Conservation (phyloP, 2,329 filamentous ascomycete species). For the Ilyonectria mors-panacis region DNA sequence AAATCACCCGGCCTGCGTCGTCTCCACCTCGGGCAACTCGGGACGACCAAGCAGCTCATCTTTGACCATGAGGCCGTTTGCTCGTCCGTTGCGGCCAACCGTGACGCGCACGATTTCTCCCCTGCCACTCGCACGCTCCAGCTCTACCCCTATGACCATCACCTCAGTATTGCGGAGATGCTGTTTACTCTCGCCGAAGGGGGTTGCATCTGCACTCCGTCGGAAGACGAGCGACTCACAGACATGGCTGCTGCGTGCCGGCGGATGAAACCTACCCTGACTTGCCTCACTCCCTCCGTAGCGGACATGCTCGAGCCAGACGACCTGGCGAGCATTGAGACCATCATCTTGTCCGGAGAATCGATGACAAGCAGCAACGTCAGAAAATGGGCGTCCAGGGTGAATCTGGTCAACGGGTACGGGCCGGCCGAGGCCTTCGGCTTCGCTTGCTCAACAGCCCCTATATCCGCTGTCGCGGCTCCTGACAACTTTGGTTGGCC, state of each 20-base stretch:
- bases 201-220: conserved; percentile 25
- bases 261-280: conserved; percentile 8
- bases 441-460: conserved; percentile 22
- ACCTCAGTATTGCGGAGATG: conserved; percentile 6
- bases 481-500: conserved; percentile 26
- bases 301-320: conserved; percentile 11
- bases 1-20: conserved; percentile 17
- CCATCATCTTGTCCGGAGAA: conserved; percentile 19
- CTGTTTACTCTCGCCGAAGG: conserved; percentile 10
- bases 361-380: conserved; percentile 4
- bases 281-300: conserved; percentile 16
- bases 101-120: conserved; percentile 20
- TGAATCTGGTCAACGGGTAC: conserved; percentile 18
- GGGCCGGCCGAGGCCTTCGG: conserved; percentile 8
- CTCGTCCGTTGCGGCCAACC: conserved; percentile 22
- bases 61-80: conserved; percentile 21
- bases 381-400: conserved; percentile 14
- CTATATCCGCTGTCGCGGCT: not conserved
- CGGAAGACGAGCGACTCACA: conserved; percentile 16
- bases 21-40: conserved; percentile 12
- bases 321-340: conserved; percentile 17
- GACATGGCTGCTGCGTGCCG: conserved; percentile 5
- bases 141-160: conserved; percentile 12
- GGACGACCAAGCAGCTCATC: conserved; percentile 10
- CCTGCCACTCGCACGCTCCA: conserved; percentile 24